Percentiles rank a stretch among this genome's conserved stretches.
Evolutionary conservation across 2,329 filamentous ascomycete species (phyloP).

Genomic region (Colletotrichum cereale): DNA sequence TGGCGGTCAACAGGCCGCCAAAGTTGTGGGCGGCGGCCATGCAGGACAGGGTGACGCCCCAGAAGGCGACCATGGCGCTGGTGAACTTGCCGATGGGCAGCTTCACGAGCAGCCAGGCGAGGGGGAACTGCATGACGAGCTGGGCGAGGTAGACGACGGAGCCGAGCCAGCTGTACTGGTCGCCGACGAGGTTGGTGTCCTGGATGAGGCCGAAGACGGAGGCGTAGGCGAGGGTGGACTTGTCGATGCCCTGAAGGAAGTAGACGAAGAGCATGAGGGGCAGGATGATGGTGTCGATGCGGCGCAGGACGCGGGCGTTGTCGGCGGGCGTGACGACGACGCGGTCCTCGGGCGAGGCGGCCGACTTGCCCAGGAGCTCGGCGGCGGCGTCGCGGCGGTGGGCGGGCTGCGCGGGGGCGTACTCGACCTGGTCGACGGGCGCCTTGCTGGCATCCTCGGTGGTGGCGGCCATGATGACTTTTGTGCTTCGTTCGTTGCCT

Average conservation of each 20-base stretch:
- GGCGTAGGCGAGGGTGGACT: constrained; percentile 58
- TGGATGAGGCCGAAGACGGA: constrained; percentile 73
- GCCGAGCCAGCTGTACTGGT: constrained; percentile 72
- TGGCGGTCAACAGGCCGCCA: constrained; percentile 56
- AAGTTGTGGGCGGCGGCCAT: constrained; percentile 65
- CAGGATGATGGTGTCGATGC: constrained; percentile 56
- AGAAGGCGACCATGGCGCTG: constrained; percentile 63
- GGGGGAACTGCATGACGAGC: constrained; percentile 68
- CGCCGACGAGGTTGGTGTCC: constrained; percentile 67
- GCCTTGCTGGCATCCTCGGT: constrained; percentile 21
- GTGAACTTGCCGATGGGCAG: constrained; percentile 68
- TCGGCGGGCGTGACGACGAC: constrained; percentile 50
- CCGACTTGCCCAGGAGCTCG: constrained; percentile 56
- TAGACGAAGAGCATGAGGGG: constrained; percentile 69
- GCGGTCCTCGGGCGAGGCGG: constrained; percentile 43
- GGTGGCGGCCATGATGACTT: constrained; percentile 26
- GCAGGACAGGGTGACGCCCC: constrained; percentile 64
- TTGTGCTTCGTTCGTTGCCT: neutral
- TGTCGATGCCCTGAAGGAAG: constrained; percentile 65
- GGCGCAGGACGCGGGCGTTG: constrained; percentile 51
- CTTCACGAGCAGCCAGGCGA: constrained; percentile 65
- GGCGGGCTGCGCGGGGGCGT: constrained; percentile 8
- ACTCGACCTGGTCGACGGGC: constrained; percentile 34
- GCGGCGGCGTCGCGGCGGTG: constrained; percentile 57
- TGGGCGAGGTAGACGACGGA: constrained; percentile 73